A percentile compares a stretch with the other conserved stretches of the same genome.
These are phyloP conservation scores for Penicillium daleae DNA, from an alignment of 495 filamentous ascomycete genomes.

Conservation along the genomic window DNA sequence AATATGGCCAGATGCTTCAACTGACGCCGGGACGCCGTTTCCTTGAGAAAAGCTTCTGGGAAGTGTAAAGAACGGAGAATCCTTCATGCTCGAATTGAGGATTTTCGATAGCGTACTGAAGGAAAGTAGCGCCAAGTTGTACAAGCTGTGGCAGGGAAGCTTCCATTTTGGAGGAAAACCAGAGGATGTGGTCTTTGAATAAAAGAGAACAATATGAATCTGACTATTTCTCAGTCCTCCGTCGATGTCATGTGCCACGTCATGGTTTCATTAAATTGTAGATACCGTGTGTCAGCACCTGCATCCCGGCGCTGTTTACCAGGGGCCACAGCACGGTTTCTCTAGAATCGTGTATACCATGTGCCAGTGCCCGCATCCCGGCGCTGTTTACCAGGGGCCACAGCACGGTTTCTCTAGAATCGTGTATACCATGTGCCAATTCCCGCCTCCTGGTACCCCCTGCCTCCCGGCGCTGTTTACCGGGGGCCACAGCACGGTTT, in stretches of 20 bases:
- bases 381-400: too few relatives aligned
- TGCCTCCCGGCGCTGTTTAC: too few relatives aligned
- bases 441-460: background rate
- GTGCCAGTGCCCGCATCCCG: too few relatives aligned
- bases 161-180: background rate
- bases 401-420: background rate
- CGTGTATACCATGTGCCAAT: background rate
- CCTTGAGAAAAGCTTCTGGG: background rate
- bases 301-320: too few relatives aligned
- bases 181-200: background rate
- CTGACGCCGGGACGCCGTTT: background rate
- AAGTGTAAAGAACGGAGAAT: background rate
- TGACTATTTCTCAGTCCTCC: background rate
- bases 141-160: background rate
- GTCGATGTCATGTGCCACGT: background rate
- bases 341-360: too few relatives aligned
- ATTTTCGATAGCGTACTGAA: background rate
- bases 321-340: too few relatives aligned
- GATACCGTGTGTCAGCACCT: background rate
- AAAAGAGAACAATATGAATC: background rate
- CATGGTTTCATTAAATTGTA: background rate
- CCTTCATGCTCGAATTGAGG: background rate
- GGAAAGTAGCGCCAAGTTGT: background rate
- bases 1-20: background rate
- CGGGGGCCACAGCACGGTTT: too few relatives aligned